Conservation (phyloP, 2,329 filamentous ascomycete genomes). For the Aurifilum marmelostoma region DNA sequence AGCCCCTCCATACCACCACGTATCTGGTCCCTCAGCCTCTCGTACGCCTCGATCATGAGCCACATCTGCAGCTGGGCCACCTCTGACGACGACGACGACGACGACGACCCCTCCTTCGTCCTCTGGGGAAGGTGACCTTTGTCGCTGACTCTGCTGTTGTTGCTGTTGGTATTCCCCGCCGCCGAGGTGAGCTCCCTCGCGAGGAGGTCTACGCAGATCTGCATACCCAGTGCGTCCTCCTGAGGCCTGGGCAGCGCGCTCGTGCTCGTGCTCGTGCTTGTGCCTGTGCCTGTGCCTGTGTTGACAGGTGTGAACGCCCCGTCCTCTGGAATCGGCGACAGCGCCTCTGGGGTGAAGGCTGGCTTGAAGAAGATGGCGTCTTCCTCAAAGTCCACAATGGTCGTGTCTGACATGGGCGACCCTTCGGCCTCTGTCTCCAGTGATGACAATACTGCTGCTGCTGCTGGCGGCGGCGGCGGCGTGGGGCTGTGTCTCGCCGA, state of each 20-base stretch:
- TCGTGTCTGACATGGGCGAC: slow-evolving; percentile 48
- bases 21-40: slow-evolving; percentile 54
- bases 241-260: slow-evolving; percentile 29
- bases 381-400: slow-evolving; percentile 51
- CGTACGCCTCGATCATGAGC: slow-evolving; percentile 64
- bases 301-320: slow-evolving; percentile 14
- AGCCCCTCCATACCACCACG: slow-evolving; percentile 34
- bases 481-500: neutral
- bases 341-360: slow-evolving; percentile 43
- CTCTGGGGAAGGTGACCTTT: neutral
- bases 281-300: slow-evolving; percentile 7
- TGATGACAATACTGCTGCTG: neutral
- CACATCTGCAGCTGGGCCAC: slow-evolving; percentile 54
- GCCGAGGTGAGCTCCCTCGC: slow-evolving; percentile 53
- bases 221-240: slow-evolving; percentile 48
- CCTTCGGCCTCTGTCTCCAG: slow-evolving; percentile 23
- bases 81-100: slow-evolving; percentile 24
- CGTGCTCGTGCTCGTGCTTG: slow-evolving; percentile 12
- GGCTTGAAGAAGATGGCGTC: slow-evolving; percentile 53
- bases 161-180: slow-evolving; percentile 33
- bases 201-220: slow-evolving; percentile 56
- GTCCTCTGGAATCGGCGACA: slow-evolving; percentile 37
- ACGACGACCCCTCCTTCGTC: slow-evolving; percentile 24
- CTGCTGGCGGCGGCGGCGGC: neutral
- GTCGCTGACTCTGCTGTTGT: slow-evolving; percentile 26